Base-by-base conservation (phyloP, 192 early-diverging fungal species). In the Coemansia sp. region DNA sequence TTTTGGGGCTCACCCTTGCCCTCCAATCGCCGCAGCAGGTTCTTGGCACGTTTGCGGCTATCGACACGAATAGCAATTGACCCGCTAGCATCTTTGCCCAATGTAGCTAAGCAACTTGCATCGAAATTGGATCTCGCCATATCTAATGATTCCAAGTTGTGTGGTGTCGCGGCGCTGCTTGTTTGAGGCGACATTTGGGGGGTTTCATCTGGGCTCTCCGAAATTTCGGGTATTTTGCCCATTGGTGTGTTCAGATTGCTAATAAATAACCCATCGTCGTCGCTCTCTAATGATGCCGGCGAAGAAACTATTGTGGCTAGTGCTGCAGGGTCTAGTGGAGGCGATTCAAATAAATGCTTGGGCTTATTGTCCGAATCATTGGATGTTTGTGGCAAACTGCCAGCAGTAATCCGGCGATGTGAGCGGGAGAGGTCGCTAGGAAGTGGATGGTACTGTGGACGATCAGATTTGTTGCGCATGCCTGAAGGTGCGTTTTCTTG, bases 91-190 rank as follows among this genome's bases (percentile, higher is more conserved):
- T 68, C 58, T 18, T 51, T 55, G 12, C 65, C 65, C 28, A 68
- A 11, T 6, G 65, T 51, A 11, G 65, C 65, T 16, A 68, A 30
- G 36, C 53, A 51, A 54, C 56, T 68, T 18, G 65, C 65, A 36
- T 68, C 65, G 52, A 68, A 68, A 39, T 68, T 68, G 19, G 65
- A 68, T 10, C n/a, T n/a, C n/a, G 49, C 49, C 26, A 51, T 36
- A 6, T 51, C 49, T 14, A 19, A 33, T 14, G 26, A 48, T 28
- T 48, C 26, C 23, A 48, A n/a, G 23, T 14, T 48, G 28, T 48
- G 46, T 5, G 46, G 46, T 7, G 46, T 48, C 26, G 28, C 26
- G 13, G 28, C n/a, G 3, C 46, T 23, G 13, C 46, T 48, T 3
- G 46, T n/a, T 15, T n/a, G 8, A 6, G 46, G 46, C 46, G 46